Base-by-base conservation (phyloP, 768 basidiomycete genomes). In the Rhodotorula babjevae region DNA sequence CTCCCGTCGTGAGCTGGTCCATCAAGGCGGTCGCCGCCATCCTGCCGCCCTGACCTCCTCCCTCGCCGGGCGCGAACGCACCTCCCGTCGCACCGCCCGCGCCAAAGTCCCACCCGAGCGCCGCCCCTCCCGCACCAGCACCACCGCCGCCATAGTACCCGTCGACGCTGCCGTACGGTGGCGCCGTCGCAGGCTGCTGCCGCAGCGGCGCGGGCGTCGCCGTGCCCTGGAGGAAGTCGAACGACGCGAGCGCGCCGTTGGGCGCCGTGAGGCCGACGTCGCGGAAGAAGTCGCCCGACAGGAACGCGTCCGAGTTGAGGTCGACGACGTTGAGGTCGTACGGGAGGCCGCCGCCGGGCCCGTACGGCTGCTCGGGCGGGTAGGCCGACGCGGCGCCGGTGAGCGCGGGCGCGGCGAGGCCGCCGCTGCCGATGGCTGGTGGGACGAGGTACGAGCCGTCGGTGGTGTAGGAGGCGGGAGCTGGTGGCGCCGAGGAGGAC, bases 1-100 rank as follows among this genome's bases (percentile, higher is more conserved):
- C 65, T 19, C 62, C 50, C 49, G 44, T 60, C 59, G 40, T 18
- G 16, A 72, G 52, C 57, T 72, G 63, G 29, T 72, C 71, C 49
- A 66, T 47, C 61, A 72, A 52, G 11, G 61, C 61, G 2, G 56
- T 46, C 21, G 71, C 71, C 16, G 65, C 50, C 42, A 59, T 18
- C n/a, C 29, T 71, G 46, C 33, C 66, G 61, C 44, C 36, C 1
- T 27, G 50, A 11, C 23, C 50, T 9, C 49, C 19, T 9, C 25
- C 49, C 15, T 23, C 49, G 21, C 49, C 49, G 25, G 11, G 23
- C 50, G 23, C 50, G 9, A 23, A 23, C 50, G 6, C 23, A 23
- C 23, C 50, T 6, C 50, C 50, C 23, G 5, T 19, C 49, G 23
- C 50, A 2, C 23, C 50, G 1, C 23, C 50, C 2, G 23, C 50